phyloP scores from a whole-genome alignment of 768 basidiomycete genomes.

The Boletus huronensis region DNA sequence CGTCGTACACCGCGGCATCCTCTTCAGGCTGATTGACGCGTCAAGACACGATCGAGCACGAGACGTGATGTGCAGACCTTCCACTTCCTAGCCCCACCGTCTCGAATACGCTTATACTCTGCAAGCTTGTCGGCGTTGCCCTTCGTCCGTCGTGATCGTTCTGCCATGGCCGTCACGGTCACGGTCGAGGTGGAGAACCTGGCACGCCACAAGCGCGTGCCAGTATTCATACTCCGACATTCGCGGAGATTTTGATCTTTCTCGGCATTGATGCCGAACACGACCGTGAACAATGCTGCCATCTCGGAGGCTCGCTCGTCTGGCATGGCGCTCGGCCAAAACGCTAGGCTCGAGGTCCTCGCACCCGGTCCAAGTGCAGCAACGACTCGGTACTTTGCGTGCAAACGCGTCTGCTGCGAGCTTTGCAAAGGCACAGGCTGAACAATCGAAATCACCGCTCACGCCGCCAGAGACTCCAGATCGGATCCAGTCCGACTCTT shows the following conservation, averaged over 20 bases:
- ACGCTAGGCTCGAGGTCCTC: conserved; percentile 33
- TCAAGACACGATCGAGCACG: conserved; percentile 12
- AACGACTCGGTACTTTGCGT: conserved; percentile 30
- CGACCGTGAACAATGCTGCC: conserved; percentile 35
- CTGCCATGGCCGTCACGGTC: conserved; percentile 19
- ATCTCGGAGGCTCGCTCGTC: conserved; percentile 39
- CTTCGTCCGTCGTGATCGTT: conserved; percentile 29
- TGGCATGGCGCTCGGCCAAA: conserved; percentile 40
- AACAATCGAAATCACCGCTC: not conserved
- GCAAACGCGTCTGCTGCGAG: conserved; percentile 14
- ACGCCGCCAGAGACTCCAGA: not conserved
- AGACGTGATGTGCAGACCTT: conserved; percentile 42
- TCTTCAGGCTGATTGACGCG: conserved; percentile 42
- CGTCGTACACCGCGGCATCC: conserved; percentile 78
- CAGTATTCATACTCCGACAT: conserved; percentile 22
- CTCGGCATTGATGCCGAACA: conserved; percentile 15
- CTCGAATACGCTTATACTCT: conserved; percentile 57
- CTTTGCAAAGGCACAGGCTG: not conserved
- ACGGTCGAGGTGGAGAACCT: not conserved
- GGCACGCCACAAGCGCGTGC: conserved; percentile 30
- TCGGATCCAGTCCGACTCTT: conserved; percentile 32
- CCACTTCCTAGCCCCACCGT: conserved; percentile 54
- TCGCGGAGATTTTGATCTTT: conserved; percentile 10
- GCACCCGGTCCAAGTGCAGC: conserved; percentile 36
- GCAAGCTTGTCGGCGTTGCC: conserved; percentile 44